Percentiles rank a stretch among this genome's conserved stretches.
These are phyloP conservation scores for Entrophospora sp. DNA, from an alignment of 192 early-diverging fungal genomes.

Conservation along the genomic window DNA sequence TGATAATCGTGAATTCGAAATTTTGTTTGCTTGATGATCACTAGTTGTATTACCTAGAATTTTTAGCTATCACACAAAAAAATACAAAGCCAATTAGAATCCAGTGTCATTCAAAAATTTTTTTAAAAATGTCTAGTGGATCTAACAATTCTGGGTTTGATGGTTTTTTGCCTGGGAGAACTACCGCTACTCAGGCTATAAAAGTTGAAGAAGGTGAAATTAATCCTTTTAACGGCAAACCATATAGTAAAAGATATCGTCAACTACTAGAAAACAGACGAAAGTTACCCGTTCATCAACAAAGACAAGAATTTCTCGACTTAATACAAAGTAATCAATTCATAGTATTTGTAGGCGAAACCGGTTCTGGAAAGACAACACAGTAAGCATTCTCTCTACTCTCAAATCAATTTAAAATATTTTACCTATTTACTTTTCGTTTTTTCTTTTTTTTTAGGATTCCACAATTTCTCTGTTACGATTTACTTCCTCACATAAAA, in stretches of 20 bases:
- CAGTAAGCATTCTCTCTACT: conserved; percentile 54
- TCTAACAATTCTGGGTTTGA: conserved; percentile 25
- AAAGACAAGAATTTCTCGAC: conserved; percentile 84
- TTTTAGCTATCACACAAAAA: too few species aligned
- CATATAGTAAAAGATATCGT: conserved; percentile 75
- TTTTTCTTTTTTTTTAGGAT: conserved; percentile 48
- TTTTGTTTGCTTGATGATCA: too few species aligned
- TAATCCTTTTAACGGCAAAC: conserved; percentile 77
- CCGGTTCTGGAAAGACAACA: conserved; percentile 97
- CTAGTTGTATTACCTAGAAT: too few species aligned
- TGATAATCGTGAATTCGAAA: too few species aligned
- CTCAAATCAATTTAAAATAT: background rate
- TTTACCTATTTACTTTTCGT: background rate
- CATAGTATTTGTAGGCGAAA: conserved; percentile 93
- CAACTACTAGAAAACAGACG: conserved; percentile 80
- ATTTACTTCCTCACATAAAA: conserved; percentile 82
- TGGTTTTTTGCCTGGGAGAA: conserved; percentile 60
- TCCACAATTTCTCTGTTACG: conserved; percentile 89
- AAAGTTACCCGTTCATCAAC: conserved; percentile 88
- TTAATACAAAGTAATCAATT: conserved; percentile 91
- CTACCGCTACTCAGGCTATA: conserved; percentile 82
- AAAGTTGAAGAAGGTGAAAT: conserved; percentile 55
- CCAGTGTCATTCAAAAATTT: too few species aligned
- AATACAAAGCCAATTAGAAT: too few species aligned
- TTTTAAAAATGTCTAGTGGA: too few species aligned